phyloP scores from a whole-genome alignment of 768 basidiomycete genomes.

The Exidia glandulosa region DNA sequence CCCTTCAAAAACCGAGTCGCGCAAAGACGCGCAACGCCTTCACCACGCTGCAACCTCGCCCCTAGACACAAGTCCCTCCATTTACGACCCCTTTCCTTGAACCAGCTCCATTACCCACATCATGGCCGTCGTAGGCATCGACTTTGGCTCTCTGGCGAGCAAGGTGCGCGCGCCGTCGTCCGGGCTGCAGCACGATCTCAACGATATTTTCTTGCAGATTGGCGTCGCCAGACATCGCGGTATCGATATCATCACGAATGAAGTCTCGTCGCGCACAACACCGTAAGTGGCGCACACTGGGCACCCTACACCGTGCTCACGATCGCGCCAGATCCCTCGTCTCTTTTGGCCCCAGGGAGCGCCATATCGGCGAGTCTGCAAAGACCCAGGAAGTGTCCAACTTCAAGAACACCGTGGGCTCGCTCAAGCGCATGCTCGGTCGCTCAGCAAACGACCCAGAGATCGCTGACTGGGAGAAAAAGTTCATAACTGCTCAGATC shows the following conservation, averaged over 20 bases:
- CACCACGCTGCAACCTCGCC: neutral
- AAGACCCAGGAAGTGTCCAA: conserved; percentile 98
- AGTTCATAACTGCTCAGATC: conserved; percentile 79
- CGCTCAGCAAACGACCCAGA: conserved; percentile 72
- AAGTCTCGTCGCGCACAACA: conserved; percentile 93
- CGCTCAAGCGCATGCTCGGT: conserved; percentile 82
- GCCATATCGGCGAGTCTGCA: conserved; percentile 85
- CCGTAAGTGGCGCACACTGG: conserved; percentile 51
- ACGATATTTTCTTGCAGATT: conserved; percentile 40
- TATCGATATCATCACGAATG: conserved; percentile 97
- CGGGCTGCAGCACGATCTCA: conserved; percentile 1
- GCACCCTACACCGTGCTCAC: neutral
- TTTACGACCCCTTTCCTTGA: conserved; percentile 7
- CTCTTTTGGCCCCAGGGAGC: conserved; percentile 85
- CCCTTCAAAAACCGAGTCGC: neutral
- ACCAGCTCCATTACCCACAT: neutral
- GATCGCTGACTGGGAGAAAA: conserved; percentile 74
- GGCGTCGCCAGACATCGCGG: conserved; percentile 92
- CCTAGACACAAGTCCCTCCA: neutral
- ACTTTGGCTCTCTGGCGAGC: conserved; percentile 83
- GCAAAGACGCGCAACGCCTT: neutral
- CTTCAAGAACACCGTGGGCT: conserved; percentile 94
- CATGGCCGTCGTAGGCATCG: conserved; percentile 92
- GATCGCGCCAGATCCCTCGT: conserved; percentile 64
- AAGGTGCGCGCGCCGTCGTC: conserved; percentile 39